Conservation (phyloP, 306 rosid genomes). For the Oxytropis ochrocephala region DNA sequence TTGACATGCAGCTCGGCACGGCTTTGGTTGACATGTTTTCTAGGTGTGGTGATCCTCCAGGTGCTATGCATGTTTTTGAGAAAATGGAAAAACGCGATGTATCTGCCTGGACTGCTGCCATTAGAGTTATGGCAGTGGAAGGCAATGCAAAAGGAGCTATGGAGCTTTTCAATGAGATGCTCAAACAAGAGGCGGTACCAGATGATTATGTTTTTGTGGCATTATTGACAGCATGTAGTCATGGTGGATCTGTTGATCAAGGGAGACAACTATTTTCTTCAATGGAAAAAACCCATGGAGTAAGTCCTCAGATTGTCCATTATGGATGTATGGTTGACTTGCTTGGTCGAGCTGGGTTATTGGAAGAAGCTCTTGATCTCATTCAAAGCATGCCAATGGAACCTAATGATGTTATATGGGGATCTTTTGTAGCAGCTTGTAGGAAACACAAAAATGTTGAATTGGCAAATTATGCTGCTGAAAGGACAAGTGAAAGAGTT, state of each 20-base stretch:
- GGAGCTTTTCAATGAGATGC: slow-evolving; percentile 57
- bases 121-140: slow-evolving; percentile 72
- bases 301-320: slow-evolving; percentile 55
- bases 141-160: slow-evolving; percentile 58
- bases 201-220: slow-evolving; percentile 65
- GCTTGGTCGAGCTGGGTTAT: slow-evolving; percentile 58
- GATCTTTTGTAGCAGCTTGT: slow-evolving; percentile 72
- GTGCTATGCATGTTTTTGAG: slow-evolving; percentile 50
- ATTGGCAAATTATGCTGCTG: slow-evolving; percentile 57
- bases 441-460: slow-evolving; percentile 49
- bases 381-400: slow-evolving; percentile 68
- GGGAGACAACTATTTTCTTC: slow-evolving; percentile 48
- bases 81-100: slow-evolving; percentile 49
- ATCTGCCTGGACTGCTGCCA: slow-evolving; percentile 78
- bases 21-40: slow-evolving; percentile 79
- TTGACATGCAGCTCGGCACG: slow-evolving; percentile 67
- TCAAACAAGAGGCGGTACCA: slow-evolving; percentile 49
- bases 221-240: slow-evolving; percentile 64
- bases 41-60: slow-evolving; percentile 58
- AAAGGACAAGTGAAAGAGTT: slow-evolving; percentile 37
- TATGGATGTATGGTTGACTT: slow-evolving; percentile 86
- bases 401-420: slow-evolving; percentile 72
- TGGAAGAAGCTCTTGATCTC: slow-evolving; percentile 61
- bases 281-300: slow-evolving; percentile 44
- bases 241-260: slow-evolving; percentile 55